Conservation (phyloP, 1,139 yeast species). For the Pichia sorboxylosa region DNA sequence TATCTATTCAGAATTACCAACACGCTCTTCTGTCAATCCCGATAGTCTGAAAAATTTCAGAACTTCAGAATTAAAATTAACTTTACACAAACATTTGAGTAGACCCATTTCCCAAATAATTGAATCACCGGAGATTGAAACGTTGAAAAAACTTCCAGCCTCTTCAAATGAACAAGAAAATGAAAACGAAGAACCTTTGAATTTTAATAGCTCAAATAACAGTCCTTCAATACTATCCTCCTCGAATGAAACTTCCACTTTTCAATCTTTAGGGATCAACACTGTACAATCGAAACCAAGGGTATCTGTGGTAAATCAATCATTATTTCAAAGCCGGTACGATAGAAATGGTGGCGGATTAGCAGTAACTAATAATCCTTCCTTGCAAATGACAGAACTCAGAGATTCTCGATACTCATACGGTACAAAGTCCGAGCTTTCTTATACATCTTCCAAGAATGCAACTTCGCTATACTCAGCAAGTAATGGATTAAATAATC, state of each 20-base stretch:
- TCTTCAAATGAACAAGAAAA: background rate
- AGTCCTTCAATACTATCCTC: background rate
- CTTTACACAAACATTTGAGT: conserved; percentile 6
- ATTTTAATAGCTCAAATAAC: conserved; percentile 2
- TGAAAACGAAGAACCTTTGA: conserved; percentile 4
- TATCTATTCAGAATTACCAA: conserved; percentile 11
- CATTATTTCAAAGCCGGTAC: conserved; percentile 16
- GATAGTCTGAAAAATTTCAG: conserved; percentile 8
- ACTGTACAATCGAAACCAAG: conserved; percentile 11
- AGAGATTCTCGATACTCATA: background rate
- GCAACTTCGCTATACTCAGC: conserved; percentile 1
- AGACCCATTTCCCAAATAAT: conserved; percentile 2
- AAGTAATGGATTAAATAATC: conserved; percentile 1
- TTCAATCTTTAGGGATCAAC: background rate
- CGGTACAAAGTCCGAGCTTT: background rate
- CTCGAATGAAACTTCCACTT: background rate
- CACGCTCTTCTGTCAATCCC: background rate
- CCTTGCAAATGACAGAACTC: background rate
- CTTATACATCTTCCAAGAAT: background rate
- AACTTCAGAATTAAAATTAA: conserved; percentile 6
- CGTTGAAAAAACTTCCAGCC: background rate
- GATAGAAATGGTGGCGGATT: conserved; percentile 8
- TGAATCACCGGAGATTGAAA: background rate
- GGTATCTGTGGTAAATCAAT: conserved; percentile 20
- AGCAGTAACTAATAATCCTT: no score